phyloP scores from a whole-genome alignment of 163 green algal species.

The Trebouxia gelatinosa region DNA sequence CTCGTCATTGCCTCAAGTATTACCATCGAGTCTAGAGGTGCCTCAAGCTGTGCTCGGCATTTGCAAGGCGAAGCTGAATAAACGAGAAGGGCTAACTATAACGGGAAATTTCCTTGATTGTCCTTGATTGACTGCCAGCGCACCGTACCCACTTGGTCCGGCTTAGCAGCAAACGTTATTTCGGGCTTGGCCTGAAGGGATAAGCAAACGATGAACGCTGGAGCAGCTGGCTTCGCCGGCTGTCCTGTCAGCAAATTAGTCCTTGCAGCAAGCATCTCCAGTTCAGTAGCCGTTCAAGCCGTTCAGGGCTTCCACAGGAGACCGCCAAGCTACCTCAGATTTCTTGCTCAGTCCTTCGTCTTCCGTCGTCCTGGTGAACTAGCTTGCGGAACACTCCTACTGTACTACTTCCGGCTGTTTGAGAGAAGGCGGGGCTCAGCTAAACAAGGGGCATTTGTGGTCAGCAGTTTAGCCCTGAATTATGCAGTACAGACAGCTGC shows the following conservation, averaged over 20 bases:
- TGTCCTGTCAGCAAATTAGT: constrained; percentile 64
- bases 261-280: constrained; percentile 40
- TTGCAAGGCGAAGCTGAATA: no score
- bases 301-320: constrained; percentile 31
- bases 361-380: constrained; percentile 58
- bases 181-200: no score
- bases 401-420: constrained; percentile 70
- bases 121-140: no score
- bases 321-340: constrained; percentile 33
- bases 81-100: no score
- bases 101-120: no score
- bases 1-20: no score
- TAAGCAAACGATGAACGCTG: constrained; percentile 11
- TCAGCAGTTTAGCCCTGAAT: constrained; percentile 26
- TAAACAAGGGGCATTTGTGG: constrained; percentile 50
- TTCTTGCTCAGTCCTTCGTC: constrained; percentile 39
- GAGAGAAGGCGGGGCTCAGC: constrained; percentile 55
- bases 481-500: constrained; percentile 34
- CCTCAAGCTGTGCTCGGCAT: no score
- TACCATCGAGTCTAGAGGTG: no score
- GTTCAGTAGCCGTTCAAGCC: constrained; percentile 49
- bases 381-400: constrained; percentile 52
- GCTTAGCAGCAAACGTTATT: no score
- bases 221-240: constrained; percentile 30
- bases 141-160: no score